Evolutionary conservation across 1,284 basidiomycete genomes (phyloP), one percentile per base, ranked within the genome.

Genomic region (Lentinus polychrous): DNA sequence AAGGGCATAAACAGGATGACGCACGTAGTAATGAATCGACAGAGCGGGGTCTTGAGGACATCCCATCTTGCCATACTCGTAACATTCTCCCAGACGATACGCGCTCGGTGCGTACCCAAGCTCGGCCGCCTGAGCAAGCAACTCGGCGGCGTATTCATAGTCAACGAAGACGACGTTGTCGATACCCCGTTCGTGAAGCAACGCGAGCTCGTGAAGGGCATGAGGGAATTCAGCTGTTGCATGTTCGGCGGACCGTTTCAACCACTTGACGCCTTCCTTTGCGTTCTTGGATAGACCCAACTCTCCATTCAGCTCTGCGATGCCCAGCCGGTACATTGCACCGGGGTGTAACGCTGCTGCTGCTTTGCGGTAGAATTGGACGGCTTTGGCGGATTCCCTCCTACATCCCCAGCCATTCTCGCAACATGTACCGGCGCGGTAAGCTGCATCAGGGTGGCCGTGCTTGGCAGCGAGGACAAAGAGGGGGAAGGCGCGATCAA

Each of bases 371-470:
- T 90, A 98, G 70, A 94, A 97, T 55, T 91, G 86, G 39, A 98
- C 70, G 0, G 95, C 94, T 65, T 98, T 98, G 46, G 85, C 84
- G 18, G 81, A 83, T 67, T 99, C 96, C 22, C 92, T 80, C 43
- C 94, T 75, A 64, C 94, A 96, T 3, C 95, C 95, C 95, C 96
- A 99, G 18, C 94, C 96, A 62, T 98, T 95, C 75, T 99, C 96
- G 66, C 92, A 96, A 66, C 96, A 99, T 1, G 94, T 96, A 18
- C 94, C 96, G 0, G 94, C 91, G 43, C 95, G 89, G 68, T 95
- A 99, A 18, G 91, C 83, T 7, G 94, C 94, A 60, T 98, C 94
- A 0, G 93, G 87, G 65, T 99, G 95, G n/a, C 93, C 91, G 62
- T 99, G 96, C 69, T 99, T 99, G 39, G 94, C 93, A 6, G 95